Evolutionary conservation across 208 protist species (phyloP).

Genomic region (Leishmania aethiopica): DNA sequence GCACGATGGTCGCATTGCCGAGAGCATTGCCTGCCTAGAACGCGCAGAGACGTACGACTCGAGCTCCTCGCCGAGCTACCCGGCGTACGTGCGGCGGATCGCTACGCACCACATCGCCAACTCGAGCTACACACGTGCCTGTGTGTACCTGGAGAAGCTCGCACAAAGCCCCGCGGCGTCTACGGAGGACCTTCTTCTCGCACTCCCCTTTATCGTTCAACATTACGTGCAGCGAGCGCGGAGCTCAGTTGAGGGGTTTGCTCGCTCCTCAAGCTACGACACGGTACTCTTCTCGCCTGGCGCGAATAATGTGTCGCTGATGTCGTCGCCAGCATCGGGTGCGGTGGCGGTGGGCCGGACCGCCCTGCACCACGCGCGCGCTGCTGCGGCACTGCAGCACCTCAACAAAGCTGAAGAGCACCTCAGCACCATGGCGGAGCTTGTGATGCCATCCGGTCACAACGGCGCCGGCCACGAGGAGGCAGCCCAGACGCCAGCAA

Average conservation of each 20-base stretch:
- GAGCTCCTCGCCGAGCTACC: slow-evolving; percentile 47
- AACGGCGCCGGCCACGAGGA: background rate
- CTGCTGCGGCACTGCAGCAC: slow-evolving; percentile 29
- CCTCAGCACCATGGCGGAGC: slow-evolving; percentile 20
- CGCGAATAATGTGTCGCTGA: background rate
- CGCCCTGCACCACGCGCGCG: slow-evolving; percentile 16
- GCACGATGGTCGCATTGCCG: slow-evolving; percentile 65
- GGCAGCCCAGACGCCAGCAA: background rate
- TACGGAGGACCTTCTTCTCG: slow-evolving; percentile 60
- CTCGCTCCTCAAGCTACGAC: slow-evolving; percentile 58
- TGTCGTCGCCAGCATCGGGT: slow-evolving; percentile 4
- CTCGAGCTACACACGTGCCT: slow-evolving; percentile 50
- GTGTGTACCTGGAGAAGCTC: slow-evolving; percentile 76
- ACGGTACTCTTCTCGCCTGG: slow-evolving; percentile 25
- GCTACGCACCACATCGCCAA: slow-evolving; percentile 68
- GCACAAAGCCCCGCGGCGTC: slow-evolving; percentile 37
- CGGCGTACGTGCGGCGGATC: slow-evolving; percentile 67
- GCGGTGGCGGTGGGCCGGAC: slow-evolving; percentile 5
- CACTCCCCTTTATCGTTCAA: slow-evolving; percentile 67
- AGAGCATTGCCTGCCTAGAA: slow-evolving; percentile 79
- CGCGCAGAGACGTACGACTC: slow-evolving; percentile 71
- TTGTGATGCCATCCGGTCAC: slow-evolving; percentile 21
- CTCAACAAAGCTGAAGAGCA: slow-evolving; percentile 28
- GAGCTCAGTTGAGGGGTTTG: slow-evolving; percentile 48
- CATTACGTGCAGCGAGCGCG: slow-evolving; percentile 62